Percentiles rank a stretch among this genome's conserved stretches.
Evolutionary conservation across 345 rosid species (phyloP).

Genomic region (Crucihimalaya himalaica): DNA sequence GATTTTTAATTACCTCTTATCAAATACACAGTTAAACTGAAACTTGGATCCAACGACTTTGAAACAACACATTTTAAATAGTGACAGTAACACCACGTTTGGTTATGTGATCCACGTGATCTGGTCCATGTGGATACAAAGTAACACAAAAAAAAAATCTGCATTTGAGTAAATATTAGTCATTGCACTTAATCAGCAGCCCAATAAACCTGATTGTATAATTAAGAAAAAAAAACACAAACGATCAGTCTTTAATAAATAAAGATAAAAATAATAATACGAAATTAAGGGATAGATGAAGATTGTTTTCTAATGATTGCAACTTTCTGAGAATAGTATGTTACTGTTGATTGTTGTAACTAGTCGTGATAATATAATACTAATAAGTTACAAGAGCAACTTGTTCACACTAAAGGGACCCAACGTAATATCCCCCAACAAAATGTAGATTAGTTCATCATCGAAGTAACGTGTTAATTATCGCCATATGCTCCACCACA

Average conservation of each 20-base stretch:
- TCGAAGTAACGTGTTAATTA: slow-evolving; percentile 26
- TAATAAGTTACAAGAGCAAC: slow-evolving; percentile 29
- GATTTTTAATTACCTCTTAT: neutral
- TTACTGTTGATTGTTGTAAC: slow-evolving; percentile 10
- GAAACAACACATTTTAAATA: neutral
- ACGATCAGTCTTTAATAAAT: no score
- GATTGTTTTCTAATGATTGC: slow-evolving; percentile 29
- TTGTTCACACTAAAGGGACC: slow-evolving; percentile 30
- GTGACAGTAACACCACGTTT: neutral
- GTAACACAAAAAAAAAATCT: neutral
- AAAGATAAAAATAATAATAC: neutral
- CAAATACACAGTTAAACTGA: neutral
- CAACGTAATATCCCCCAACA: slow-evolving; percentile 10
- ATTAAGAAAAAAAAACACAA: no score
- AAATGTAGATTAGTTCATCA: slow-evolving; percentile 3
- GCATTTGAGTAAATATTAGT: neutral
- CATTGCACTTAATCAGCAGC: neutral
- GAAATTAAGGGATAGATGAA: neutral
- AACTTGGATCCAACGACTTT: neutral
- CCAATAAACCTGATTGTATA: no score
- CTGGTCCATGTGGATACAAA: neutral
- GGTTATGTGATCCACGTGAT: neutral
- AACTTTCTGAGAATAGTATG: neutral
- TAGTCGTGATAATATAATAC: slow-evolving; percentile 17
- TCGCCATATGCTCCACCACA: slow-evolving; percentile 22